Evolutionary conservation across 2,329 filamentous ascomycete species (phyloP), one percentile per base, ranked within the genome.

Genomic region (Lasiodiplodia hormozganensis): DNA sequence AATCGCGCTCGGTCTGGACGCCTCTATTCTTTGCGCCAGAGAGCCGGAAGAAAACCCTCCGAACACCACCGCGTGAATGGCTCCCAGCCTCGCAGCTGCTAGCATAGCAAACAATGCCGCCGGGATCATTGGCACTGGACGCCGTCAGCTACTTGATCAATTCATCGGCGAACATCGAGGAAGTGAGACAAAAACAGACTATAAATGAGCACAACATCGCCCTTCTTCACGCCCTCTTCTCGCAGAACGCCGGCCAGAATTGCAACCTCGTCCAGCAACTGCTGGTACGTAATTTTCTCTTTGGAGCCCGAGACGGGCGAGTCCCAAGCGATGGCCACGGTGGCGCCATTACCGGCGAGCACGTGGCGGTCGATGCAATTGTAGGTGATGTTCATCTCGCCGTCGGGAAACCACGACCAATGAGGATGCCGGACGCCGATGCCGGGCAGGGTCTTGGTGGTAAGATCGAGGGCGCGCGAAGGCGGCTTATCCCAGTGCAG

Each of bases 331-430:
- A 98, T 91, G 25, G 94, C 95, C 0, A 90, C 85, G 62, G 86
- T 82, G 56, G 90, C 85, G 16, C 94, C 94, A 72, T 90, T 84
- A n/a, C 94, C 93, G 6, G 87, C 88, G 43, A 87, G 82, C n/a
- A 97, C 93, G 80, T 97, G 94, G 16, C 94, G 86, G 79, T 97
- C 94, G 16, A 97, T 83, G 77, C 93, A 96, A 78, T 97, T 98
- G 83, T 93, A 97, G 73, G 92, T 93, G 0, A 93, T 97, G 49
- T 92, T 96, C 73, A 98, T 92, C 82, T 96, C 89, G 70, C 94
- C 95, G 71, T 89, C 92, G 0, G 92, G 88, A 73, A 97, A 97
- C 95, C 95, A 98, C 71, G 89, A 87, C 94, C 94, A 97, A 76
- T 91, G 89, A 52, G 88, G 85, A 76, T 97, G 90, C 18, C 96